Evolutionary conservation across 805 yeast genomes (phyloP), one percentile per base, ranked within the genome.

Genomic region (Saccharomycopsis synnaedendra): DNA sequence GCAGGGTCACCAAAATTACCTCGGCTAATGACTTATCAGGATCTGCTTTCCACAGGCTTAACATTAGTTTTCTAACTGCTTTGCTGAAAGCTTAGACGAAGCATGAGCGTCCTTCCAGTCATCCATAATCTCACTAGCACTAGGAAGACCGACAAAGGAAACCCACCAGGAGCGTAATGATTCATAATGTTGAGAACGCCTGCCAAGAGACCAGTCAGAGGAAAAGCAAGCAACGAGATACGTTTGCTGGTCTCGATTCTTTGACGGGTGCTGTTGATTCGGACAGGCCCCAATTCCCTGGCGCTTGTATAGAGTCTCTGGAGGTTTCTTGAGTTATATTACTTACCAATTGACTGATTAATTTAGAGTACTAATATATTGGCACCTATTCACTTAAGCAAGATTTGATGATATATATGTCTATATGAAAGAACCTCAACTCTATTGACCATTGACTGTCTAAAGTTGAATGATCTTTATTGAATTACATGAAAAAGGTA

Each of bases 1-100:
- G 76, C 65, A 2, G 71, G 64, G 55, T 82, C 82, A 55, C 86
- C 79, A 57, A 84, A 69, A 44, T 75, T 74, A 9, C 93, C 93
- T 11, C 70, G 63, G 75, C 7, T 66, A 64, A 43, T 72, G 71
- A 44, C 78, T 78, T 44, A 70, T 72, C 53, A 67, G 68, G 39
- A 82, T 68, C 32, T 72, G 64, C 37, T 68, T 69, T n/a, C 70
- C 62, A 55, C 72, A 80, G 4, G 79, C 83, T 32, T 58, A 63
- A 54, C 82, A 76, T 49, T 83, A 89, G 46, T 61, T 65, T 43
- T 75, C 73, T 35, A 84, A 63, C 43, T 75, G 80, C 49, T 80
- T 88, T 42, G 83, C 68, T 0, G 85, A 76, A 31, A 77, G 63
- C 48, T 80, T 80, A 7, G 84, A 70, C 10, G 79, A 73, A 29